A percentile compares a stretch with the other conserved stretches of the same genome.
These are phyloP conservation scores for Fomes fomentarius DNA, from an alignment of 1,284 basidiomycete genomes.

Conservation along the genomic window DNA sequence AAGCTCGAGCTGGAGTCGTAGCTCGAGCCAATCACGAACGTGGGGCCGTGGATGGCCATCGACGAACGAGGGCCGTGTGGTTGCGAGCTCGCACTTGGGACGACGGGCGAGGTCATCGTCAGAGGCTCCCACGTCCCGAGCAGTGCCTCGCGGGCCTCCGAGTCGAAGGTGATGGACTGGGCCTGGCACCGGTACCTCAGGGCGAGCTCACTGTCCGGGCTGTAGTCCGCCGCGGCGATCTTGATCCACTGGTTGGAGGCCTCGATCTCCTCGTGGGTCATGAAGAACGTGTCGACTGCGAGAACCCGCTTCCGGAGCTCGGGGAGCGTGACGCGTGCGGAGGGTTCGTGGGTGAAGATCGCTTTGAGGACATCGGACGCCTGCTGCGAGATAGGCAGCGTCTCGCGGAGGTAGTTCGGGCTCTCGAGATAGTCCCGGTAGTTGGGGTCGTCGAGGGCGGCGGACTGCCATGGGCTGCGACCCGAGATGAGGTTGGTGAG, in stretches of 20 bases:
- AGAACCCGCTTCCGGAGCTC: conserved; percentile 64
- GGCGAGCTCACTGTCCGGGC: background rate
- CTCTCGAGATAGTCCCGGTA: conserved; percentile 73
- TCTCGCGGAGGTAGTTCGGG: conserved; percentile 66
- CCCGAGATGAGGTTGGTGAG: conserved; percentile 80
- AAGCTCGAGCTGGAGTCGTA: conserved; percentile 12
- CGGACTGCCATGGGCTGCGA: conserved; percentile 87
- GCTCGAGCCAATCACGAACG: conserved; percentile 15
- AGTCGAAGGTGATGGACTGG: background rate
- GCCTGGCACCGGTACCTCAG: background rate
- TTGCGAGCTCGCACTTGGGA: too few relatives aligned
- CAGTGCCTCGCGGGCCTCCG: background rate
- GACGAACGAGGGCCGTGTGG: too few relatives aligned
- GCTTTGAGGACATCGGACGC: conserved; percentile 59
- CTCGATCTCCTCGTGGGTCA: conserved; percentile 54
- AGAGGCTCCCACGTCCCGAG: too few relatives aligned
- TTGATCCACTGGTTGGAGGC: conserved; percentile 12
- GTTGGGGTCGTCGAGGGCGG: conserved; percentile 71
- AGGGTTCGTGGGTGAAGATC: conserved; percentile 59
- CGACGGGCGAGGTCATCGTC: too few relatives aligned
- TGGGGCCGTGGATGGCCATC: too few relatives aligned
- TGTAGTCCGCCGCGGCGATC: conserved; percentile 17
- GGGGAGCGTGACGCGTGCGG: conserved; percentile 59
- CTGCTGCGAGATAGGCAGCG: conserved; percentile 70
- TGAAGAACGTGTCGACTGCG: conserved; percentile 68